Conservation (phyloP, 495 filamentous ascomycete species). For the Neurospora tetrasperma region DNA sequence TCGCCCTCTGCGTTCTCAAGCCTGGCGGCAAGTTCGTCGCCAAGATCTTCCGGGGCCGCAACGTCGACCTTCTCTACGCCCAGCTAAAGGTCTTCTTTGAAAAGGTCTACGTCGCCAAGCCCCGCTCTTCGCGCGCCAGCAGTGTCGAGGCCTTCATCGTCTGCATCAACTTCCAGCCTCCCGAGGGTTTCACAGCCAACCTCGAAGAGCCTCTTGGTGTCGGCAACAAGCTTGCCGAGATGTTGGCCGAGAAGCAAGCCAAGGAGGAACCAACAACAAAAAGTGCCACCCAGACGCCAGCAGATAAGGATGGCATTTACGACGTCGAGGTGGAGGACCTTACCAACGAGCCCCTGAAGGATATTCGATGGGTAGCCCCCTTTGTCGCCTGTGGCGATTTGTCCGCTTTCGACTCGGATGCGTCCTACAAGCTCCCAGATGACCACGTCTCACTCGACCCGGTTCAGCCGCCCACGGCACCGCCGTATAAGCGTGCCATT, state of each 20-base stretch:
- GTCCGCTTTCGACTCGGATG: constrained; percentile 90
- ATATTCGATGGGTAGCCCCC: constrained; percentile 73
- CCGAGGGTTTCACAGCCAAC: constrained; percentile 51
- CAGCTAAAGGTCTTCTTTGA: constrained; percentile 87
- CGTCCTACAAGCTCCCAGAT: constrained; percentile 73
- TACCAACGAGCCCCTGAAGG: constrained; percentile 29
- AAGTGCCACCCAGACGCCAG: constrained; percentile 2
- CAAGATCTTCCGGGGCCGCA: constrained; percentile 91
- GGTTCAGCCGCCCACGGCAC: constrained; percentile 91
- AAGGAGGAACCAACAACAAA: neutral
- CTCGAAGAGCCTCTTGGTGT: constrained; percentile 57
- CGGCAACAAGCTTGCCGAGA: constrained; percentile 38
- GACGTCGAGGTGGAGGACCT: constrained; percentile 47
- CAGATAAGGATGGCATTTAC: constrained; percentile 47
- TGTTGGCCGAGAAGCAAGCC: constrained; percentile 19
- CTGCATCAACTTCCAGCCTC: constrained; percentile 72
- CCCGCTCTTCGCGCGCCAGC: constrained; percentile 82
- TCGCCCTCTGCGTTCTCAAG: constrained; percentile 80
- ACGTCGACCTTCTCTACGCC: constrained; percentile 85
- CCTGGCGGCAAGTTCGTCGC: constrained; percentile 94
- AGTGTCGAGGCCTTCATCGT: constrained; percentile 95
- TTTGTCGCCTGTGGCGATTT: constrained; percentile 95
- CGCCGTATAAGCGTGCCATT: constrained; percentile 83
- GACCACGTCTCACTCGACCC: constrained; percentile 74
- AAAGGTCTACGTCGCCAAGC: constrained; percentile 82